Evolutionary conservation across 2,329 filamentous ascomycete species (phyloP).

Genomic region (Helotiales sp.): DNA sequence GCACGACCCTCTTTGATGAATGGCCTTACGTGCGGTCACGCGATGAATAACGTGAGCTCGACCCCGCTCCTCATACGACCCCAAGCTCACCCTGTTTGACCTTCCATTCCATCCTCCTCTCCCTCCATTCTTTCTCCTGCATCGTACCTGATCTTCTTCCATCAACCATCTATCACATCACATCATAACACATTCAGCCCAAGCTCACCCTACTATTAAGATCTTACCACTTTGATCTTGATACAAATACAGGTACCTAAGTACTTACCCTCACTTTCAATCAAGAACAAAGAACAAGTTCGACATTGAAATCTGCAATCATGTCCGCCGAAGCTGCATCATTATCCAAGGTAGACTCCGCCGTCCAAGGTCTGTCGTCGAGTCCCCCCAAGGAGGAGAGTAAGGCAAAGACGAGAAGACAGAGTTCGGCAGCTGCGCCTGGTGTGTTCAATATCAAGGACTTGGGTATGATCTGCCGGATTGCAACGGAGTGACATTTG

Average conservation of each 20-base stretch:
- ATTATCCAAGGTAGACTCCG: slow-evolving; percentile 88
- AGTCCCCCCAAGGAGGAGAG: slow-evolving; percentile 62
- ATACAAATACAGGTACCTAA: not conserved
- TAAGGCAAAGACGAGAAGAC: slow-evolving; percentile 52
- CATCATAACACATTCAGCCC: not conserved
- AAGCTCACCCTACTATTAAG: too few species aligned
- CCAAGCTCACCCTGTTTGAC: not conserved
- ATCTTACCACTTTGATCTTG: slow-evolving; percentile 17
- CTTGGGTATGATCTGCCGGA: slow-evolving; percentile 62
- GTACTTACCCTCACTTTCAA: slow-evolving; percentile 3
- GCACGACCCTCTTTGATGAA: not conserved
- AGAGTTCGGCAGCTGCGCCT: slow-evolving; percentile 65
- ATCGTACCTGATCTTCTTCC: slow-evolving; percentile 26
- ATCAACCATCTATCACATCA: slow-evolving; percentile 4
- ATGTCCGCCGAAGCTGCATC: slow-evolving; percentile 54
- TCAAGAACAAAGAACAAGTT: too few species aligned
- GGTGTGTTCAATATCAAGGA: slow-evolving; percentile 84
- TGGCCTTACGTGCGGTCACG: not conserved
- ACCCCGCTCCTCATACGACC: slow-evolving; percentile 5
- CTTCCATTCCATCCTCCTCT: slow-evolving; percentile 4
- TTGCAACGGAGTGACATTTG: not conserved
- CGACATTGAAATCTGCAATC: slow-evolving; percentile 34
- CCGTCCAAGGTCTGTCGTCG: slow-evolving; percentile 74
- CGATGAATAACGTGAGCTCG: slow-evolving; percentile 12
- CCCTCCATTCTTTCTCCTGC: slow-evolving; percentile 14